A percentile compares a stretch with the other conserved stretches of the same genome.
Evolutionary conservation across 371 early-diverging fungal genomes (phyloP).

Genomic region (Sporodiniella umbellata): DNA sequence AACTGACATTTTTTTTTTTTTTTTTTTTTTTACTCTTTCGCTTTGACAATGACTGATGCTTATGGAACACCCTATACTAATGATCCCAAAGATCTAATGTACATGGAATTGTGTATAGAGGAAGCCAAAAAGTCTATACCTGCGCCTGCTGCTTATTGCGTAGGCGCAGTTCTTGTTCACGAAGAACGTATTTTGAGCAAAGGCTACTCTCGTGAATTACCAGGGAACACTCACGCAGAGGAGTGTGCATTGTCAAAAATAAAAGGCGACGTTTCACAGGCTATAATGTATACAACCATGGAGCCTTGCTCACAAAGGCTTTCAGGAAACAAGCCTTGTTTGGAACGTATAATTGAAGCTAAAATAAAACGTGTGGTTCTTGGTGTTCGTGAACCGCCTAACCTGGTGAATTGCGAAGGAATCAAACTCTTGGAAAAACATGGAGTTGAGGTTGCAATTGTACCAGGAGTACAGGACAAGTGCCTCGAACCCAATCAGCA

Average conservation of each 20-base stretch:
- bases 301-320: conserved; percentile 83
- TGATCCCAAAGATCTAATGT: conserved; percentile 25
- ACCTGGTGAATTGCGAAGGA: conserved; percentile 77
- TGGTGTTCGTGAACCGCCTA: conserved; percentile 85
- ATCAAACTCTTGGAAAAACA: conserved; percentile 51
- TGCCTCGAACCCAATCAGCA: conserved; percentile 75
- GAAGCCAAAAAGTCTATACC: conserved; percentile 76
- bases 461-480: conserved; percentile 67
- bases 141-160: conserved; percentile 83
- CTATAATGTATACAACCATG: conserved; percentile 88
- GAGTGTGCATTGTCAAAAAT: conserved; percentile 78
- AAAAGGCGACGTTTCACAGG: conserved; percentile 12
- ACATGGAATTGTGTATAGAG: conserved; percentile 24
- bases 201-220: conserved; percentile 84
- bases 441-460: conserved; percentile 64
- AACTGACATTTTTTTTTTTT: background rate
- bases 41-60: conserved; percentile 12
- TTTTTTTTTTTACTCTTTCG: background rate
- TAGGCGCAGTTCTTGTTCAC: conserved; percentile 82
- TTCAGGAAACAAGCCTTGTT: conserved; percentile 75
- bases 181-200: conserved; percentile 54
- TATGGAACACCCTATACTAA: conserved; percentile 33
- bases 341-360: conserved; percentile 64
- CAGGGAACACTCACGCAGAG: conserved; percentile 93
- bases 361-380: conserved; percentile 76